These are phyloP conservation scores for Chamaecrista fasciculata DNA, from an alignment of 306 rosid genomes.

Conservation along the genomic window DNA sequence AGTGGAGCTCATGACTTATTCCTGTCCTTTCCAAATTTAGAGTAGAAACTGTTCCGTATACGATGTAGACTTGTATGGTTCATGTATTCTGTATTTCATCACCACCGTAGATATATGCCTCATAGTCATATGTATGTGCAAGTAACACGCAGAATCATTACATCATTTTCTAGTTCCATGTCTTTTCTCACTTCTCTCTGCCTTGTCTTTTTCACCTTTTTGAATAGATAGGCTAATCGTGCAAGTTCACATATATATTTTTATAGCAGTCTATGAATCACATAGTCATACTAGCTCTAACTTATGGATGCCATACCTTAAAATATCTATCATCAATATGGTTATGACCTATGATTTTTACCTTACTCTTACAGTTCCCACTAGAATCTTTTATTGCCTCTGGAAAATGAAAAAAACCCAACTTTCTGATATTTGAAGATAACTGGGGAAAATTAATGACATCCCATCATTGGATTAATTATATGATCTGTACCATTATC, in stretches of 20 bases:
- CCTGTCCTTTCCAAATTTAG: not conserved
- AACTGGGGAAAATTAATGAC: not conserved
- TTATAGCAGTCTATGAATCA: conserved; percentile 1
- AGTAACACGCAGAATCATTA: conserved; percentile 14
- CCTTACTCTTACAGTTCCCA: not conserved
- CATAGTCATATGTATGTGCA: not conserved
- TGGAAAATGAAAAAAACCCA: too few relatives aligned
- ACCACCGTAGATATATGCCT: not conserved
- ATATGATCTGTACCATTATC: conserved; percentile 14
- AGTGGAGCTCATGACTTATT: not conserved
- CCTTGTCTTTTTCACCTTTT: conserved; percentile 25
- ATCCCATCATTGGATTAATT: conserved; percentile 5
- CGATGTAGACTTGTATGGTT: conserved; percentile 3
- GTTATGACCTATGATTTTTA: not conserved
- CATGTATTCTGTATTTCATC: conserved; percentile 21
- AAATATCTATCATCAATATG: not conserved
- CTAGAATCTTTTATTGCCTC: not conserved
- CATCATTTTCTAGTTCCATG: conserved; percentile 19
- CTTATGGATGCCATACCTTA: not conserved
- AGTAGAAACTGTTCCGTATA: conserved; percentile 10
- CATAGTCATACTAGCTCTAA: not conserved
- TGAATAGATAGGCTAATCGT: not conserved
- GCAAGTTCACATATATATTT: conserved; percentile 1
- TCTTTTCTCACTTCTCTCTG: conserved; percentile 10
- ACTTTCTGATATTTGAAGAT: too few relatives aligned